These are phyloP conservation scores for Litchi chinensis DNA, from an alignment of 345 rosid species.

Conservation along the genomic window DNA sequence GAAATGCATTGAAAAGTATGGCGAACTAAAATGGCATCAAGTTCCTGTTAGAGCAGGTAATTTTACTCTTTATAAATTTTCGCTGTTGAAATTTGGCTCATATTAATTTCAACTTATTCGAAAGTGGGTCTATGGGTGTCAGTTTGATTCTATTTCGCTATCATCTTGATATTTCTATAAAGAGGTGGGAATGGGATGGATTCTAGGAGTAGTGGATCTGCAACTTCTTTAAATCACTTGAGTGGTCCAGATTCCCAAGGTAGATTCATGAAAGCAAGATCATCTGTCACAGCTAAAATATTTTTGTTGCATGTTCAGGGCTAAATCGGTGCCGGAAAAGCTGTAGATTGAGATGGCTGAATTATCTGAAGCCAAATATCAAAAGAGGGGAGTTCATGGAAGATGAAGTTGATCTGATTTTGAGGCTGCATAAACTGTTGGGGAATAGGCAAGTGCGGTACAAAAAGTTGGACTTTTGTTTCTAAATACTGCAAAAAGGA, in stretches of 20 bases:
- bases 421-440: slow-evolving; percentile 24
- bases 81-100: too few species aligned
- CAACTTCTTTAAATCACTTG: too few species aligned
- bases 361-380: slow-evolving; percentile 31
- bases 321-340: slow-evolving; percentile 32
- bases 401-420: slow-evolving; percentile 31
- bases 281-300: too few species aligned
- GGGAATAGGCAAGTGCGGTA: slow-evolving; percentile 23
- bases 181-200: too few species aligned
- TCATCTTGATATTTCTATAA: too few species aligned
- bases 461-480: background rate
- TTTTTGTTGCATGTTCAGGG: slow-evolving; percentile 16
- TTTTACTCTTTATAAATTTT: background rate
- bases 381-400: slow-evolving; percentile 28
- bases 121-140: too few species aligned
- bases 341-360: slow-evolving; percentile 29
- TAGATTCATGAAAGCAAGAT: too few species aligned
- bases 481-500: too few species aligned
- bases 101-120: too few species aligned
- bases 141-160: too few species aligned
- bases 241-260: too few species aligned
- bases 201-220: too few species aligned
- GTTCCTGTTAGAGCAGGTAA: slow-evolving; percentile 46
- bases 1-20: slow-evolving; percentile 36
- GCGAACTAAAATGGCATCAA: slow-evolving; percentile 49